Conservation (phyloP, 2,329 filamentous ascomycete genomes). For the Gaeumannomyces sp. region DNA sequence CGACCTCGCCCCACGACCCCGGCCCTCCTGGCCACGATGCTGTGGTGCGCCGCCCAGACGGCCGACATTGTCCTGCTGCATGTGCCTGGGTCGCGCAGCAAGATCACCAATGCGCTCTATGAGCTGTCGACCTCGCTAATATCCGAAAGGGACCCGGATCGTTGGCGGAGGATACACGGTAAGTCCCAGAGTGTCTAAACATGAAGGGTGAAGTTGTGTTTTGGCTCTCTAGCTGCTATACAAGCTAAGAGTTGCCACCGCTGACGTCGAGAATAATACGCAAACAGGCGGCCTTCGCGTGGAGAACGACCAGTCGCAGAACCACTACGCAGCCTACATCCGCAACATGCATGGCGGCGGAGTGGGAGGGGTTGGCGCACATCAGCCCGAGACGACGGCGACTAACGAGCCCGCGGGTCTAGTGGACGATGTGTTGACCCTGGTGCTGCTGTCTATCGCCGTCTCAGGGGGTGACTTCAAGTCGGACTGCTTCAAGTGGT, state of each 20-base stretch:
- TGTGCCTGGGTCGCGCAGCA: conserved; percentile 32
- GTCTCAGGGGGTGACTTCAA: conserved; percentile 43
- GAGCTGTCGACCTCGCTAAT: conserved; percentile 29
- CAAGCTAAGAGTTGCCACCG: neutral
- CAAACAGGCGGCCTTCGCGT: conserved; percentile 26
- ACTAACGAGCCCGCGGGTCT: conserved; percentile 29
- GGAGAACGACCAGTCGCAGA: conserved; percentile 25
- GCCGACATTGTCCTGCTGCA: conserved; percentile 37
- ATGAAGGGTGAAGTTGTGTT: too few species aligned
- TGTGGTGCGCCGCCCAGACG: conserved; percentile 42
- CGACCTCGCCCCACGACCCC: conserved; percentile 35
- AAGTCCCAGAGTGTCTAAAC: neutral
- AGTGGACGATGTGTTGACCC: conserved; percentile 38
- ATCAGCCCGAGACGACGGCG: conserved; percentile 23
- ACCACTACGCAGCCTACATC: conserved; percentile 13
- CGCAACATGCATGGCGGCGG: conserved; percentile 5
- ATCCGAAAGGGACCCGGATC: conserved; percentile 29
- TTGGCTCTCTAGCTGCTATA: too few species aligned
- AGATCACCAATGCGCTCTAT: conserved; percentile 32
- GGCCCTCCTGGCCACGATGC: conserved; percentile 38
- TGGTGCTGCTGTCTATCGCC: conserved; percentile 37
- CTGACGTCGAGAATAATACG: neutral
- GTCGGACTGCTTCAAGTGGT: conserved; percentile 41
- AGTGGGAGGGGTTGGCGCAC: conserved; percentile 14
- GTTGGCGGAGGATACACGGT: conserved; percentile 31